phyloP scores from a whole-genome alignment of 2,329 filamentous ascomycete species.

The Pseudocercospora vitis region DNA sequence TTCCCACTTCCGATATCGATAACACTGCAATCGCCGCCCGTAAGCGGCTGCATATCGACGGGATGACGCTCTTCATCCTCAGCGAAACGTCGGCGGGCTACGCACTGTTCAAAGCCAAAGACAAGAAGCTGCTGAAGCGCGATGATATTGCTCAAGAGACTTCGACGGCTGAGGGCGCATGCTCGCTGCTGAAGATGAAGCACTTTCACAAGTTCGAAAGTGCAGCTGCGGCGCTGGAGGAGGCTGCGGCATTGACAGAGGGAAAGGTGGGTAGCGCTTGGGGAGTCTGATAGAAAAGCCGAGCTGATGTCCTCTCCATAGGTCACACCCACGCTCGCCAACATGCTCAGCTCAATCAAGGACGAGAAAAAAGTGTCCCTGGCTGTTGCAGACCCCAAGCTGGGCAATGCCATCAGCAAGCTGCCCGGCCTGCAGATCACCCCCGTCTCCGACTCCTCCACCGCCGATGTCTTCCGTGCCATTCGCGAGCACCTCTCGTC shows the following conservation, averaged over 20 bases:
- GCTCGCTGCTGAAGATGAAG: constrained; percentile 92
- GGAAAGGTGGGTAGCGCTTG: constrained; percentile 61
- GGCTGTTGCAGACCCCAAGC: constrained; percentile 89
- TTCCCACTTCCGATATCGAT: constrained; percentile 9
- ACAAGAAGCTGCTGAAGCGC: constrained; percentile 95
- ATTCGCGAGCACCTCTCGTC: constrained; percentile 89
- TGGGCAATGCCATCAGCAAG: constrained; percentile 88
- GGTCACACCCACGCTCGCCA: constrained; percentile 80
- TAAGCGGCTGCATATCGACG: constrained; percentile 24
- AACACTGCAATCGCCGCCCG: constrained; percentile 16
- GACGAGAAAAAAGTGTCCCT: constrained; percentile 96
- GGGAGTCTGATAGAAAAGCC: neutral
- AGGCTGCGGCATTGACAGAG: constrained; percentile 84
- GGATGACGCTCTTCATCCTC: constrained; percentile 70
- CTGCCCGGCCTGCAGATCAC: constrained; percentile 83
- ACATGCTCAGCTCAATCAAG: constrained; percentile 84
- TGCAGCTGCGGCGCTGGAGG: constrained; percentile 83
- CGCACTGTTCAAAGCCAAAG: constrained; percentile 95
- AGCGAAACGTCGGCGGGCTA: constrained; percentile 95
- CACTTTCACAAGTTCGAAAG: constrained; percentile 97
- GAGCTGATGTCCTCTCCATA: constrained; percentile 18
- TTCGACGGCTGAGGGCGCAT: constrained; percentile 77
- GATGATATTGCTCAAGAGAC: constrained; percentile 75
- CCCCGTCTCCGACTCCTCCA: constrained; percentile 76
- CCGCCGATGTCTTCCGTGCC: constrained; percentile 87